These are phyloP conservation scores for Globisporangium viniferum DNA, from an alignment of 352 stramenopile species.

Conservation along the genomic window DNA sequence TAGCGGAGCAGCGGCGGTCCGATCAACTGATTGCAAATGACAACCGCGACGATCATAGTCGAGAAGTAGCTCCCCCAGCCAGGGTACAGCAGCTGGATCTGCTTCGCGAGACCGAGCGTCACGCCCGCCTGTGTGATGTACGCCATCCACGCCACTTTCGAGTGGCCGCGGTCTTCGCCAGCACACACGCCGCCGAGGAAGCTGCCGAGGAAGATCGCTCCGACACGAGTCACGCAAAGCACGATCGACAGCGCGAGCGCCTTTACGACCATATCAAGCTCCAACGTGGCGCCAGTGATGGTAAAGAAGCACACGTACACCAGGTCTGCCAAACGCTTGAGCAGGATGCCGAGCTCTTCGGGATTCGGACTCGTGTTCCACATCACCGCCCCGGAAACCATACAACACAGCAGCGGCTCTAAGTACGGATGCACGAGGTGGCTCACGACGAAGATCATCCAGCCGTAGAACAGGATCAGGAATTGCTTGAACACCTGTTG, in stretches of 20 bases:
- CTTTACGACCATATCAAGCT: slow-evolving; percentile 64
- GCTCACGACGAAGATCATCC: slow-evolving; percentile 55
- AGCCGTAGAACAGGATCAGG: slow-evolving; percentile 59
- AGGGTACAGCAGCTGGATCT: slow-evolving; percentile 67
- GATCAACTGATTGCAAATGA: slow-evolving; percentile 69
- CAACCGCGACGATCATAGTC: slow-evolving; percentile 69
- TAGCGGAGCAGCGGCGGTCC: slow-evolving; percentile 57
- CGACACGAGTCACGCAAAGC: slow-evolving; percentile 48
- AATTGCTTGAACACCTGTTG: slow-evolving; percentile 50
- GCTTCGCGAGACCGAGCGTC: slow-evolving; percentile 64
- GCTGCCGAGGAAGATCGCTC: slow-evolving; percentile 58
- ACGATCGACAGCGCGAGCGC: slow-evolving; percentile 51
- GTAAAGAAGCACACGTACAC: slow-evolving; percentile 81
- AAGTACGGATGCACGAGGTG: slow-evolving; percentile 63
- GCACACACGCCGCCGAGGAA: slow-evolving; percentile 46
- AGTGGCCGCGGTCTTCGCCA: slow-evolving; percentile 40
- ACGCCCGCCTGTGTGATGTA: slow-evolving; percentile 72
- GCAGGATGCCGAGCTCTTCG: slow-evolving; percentile 48
- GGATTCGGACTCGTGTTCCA: slow-evolving; percentile 58
- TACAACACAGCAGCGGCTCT: slow-evolving; percentile 63
- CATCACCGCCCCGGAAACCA: slow-evolving; percentile 63
- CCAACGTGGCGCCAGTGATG: slow-evolving; percentile 58
- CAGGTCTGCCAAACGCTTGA: slow-evolving; percentile 51
- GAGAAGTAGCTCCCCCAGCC: slow-evolving; percentile 72
- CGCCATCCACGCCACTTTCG: slow-evolving; percentile 65